Evolutionary conservation across 305 asterid genomes (phyloP), one percentile per base, ranked within the genome.

Genomic region (Fraxinus platypoda): DNA sequence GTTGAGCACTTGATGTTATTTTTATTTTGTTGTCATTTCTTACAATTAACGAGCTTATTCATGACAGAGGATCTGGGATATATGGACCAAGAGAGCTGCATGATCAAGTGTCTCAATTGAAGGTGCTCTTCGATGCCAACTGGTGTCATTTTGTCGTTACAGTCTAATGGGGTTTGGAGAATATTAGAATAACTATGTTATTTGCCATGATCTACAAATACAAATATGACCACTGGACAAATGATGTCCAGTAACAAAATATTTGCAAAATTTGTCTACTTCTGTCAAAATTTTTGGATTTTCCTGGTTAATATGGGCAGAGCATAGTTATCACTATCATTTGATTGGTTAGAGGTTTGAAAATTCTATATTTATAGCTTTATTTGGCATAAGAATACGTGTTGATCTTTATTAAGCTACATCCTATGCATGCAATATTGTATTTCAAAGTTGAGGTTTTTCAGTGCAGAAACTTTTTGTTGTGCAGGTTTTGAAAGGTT

Each of bases 51-150:
- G 79, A 66, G 66, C 59, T 84, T 80, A 74, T 79, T 74, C 83
- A 17, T 84, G 21, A 79, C 95, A 90, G 97, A 87, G 94, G 91
- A 72, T 80, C 81, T 79, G 89, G 81, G 81, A 78, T 80, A 75
- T 73, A 77, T 81, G 88, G 88, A 81, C 78, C 84, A 23, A 84
- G 76, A 41, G 87, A 86, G 87, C 84, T 83, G 81, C 87, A 83
- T 54, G 87, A 84, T 30, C 87, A 86, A 84, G 86, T 82, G 76
- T 80, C 86, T 85, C 82, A 21, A 77, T 74, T 91, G 89, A 91
- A 93, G 98, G 98, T 94, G 79, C 83, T 77, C 26, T 81, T 78
- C 52, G 79, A 70, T 74, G 46, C 76, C 66, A 66, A 66, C 38
- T 64, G 17, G 21, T 81, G 82, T 15, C 78, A 23, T 73, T 81